These are phyloP conservation scores for Aspergillus eucalypticola DNA, from an alignment of 2,329 filamentous ascomycete species.

Conservation along the genomic window DNA sequence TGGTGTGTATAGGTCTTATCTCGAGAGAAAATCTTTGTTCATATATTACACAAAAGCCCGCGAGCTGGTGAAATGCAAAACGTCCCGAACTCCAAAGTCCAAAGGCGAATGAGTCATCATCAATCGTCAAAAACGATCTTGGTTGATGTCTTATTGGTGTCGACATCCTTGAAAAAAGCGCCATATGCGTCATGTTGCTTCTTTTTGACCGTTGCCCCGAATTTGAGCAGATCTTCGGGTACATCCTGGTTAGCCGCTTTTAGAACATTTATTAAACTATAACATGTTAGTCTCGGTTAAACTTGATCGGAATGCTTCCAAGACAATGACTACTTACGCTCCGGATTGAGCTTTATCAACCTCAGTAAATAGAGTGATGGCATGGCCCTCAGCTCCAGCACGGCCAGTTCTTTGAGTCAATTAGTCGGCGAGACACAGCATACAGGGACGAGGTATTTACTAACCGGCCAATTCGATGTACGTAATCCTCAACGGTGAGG, in stretches of 20 bases:
- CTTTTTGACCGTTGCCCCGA: slow-evolving; percentile 98
- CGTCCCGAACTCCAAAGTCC: slow-evolving; percentile 12
- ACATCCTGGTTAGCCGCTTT: slow-evolving; percentile 90
- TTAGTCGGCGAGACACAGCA: slow-evolving; percentile 13
- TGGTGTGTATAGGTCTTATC: slow-evolving; percentile 34
- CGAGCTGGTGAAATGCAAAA: slow-evolving; percentile 20
- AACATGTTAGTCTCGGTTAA: slow-evolving; percentile 21
- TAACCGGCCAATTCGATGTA: slow-evolving; percentile 81
- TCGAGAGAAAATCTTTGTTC: slow-evolving; percentile 36
- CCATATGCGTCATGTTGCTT: slow-evolving; percentile 96
- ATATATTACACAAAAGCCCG: slow-evolving; percentile 26
- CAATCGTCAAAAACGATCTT: slow-evolving; percentile 85
- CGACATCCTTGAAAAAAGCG: slow-evolving; percentile 90
- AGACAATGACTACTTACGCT: slow-evolving; percentile 60
- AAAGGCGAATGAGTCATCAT: slow-evolving; percentile 26
- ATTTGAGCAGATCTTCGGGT: slow-evolving; percentile 88
- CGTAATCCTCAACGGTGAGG: slow-evolving; percentile 93
- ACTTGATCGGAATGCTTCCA: neutral
- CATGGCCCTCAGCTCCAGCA: slow-evolving; percentile 83
- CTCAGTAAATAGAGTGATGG: slow-evolving; percentile 92
- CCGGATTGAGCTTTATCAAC: slow-evolving; percentile 91
- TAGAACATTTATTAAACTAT: slow-evolving; percentile 86
- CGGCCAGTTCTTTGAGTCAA: slow-evolving; percentile 69
- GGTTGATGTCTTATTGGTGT: slow-evolving; percentile 77
- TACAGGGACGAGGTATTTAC: slow-evolving; percentile 2